Base-by-base conservation (phyloP, 2,329 filamentous ascomycete species). In the Metarhizium robertsii region DNA sequence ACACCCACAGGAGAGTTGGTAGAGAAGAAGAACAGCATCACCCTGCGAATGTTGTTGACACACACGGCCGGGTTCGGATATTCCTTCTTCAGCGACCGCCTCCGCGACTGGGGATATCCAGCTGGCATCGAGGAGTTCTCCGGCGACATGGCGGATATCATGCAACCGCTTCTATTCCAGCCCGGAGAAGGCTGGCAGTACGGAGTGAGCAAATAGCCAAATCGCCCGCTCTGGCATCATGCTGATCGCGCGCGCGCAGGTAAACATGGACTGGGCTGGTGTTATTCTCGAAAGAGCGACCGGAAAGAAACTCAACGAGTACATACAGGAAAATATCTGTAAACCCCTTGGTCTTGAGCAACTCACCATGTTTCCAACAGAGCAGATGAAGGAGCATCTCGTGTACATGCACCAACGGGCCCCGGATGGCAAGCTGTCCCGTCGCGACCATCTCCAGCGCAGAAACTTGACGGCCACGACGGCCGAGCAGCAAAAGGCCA, bases 151-250 rank as follows among this genome's bases (percentile, higher is more conserved):
- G 71, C 73, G 36, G 82, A 81, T 29, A 70, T 85, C 47, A 62
- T 75, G 40, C 64, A 69, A 55, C 80, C 84, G 1, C 66, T 88
- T 16, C 65, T 86, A 1, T 82, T 84, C 59, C 82, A 88, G 59
- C 85, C 85, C 0, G 84, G 84, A 0, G 75, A 78, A 29, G 71
- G 71, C 3, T 88, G 81, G 79, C 75, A 81, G 55, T 87, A 87
- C 25, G 79, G 79, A 0, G 76, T 80, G 66, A 70, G 73, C 68
- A 38, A 38, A 40, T 25, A 4, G 25, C 25, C 25, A 4, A 25
- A 25, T 25, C 25, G 25, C 25, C 25, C 16, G 34, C 2, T 13
- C 2, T 20, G 38, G n/a, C 25, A 1, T 25, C 25, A 25, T 25
- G 32, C 47, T 59, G 11, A 40, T 16, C 13, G 40, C n/a, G 40